Conservation (phyloP, 768 basidiomycete genomes). For the Tricholoma sp. region DNA sequence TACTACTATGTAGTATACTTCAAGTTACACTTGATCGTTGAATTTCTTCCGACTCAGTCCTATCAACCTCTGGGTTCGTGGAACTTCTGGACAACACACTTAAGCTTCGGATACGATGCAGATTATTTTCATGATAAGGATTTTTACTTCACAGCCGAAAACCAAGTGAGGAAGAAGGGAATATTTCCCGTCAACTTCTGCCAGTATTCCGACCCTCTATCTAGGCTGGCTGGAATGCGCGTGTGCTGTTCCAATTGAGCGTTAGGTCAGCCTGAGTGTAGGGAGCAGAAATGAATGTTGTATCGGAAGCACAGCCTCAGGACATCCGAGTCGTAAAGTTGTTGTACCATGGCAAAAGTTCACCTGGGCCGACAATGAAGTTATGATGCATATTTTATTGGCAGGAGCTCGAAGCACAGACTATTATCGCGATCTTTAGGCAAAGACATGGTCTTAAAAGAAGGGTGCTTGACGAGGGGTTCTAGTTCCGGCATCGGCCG, state of each 20-base stretch:
- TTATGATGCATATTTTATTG: too few species aligned
- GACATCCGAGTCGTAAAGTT: constrained; percentile 40
- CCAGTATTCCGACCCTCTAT: constrained; percentile 40
- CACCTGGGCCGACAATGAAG: constrained; percentile 29
- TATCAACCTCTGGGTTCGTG: too few species aligned
- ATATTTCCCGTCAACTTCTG: constrained; percentile 33
- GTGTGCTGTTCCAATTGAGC: constrained; percentile 34
- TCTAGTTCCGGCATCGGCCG: too few species aligned
- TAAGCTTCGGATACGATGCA: too few species aligned
- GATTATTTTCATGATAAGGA: too few species aligned
- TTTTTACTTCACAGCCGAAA: constrained; percentile 43
- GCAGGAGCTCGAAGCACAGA: background rate
- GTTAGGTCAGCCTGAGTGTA: constrained; percentile 36
- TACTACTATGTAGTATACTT: too few species aligned
- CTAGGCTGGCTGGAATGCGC: constrained; percentile 35
- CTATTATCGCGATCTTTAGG: background rate
- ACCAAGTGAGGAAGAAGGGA: constrained; percentile 33
- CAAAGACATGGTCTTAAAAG: background rate
- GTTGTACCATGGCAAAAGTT: constrained; percentile 35
- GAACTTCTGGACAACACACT: too few species aligned
- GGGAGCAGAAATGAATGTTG: constrained; percentile 31
- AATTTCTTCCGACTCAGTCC: too few species aligned
- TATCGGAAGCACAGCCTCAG: constrained; percentile 36
- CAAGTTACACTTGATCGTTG: too few species aligned
- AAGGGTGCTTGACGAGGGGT: too few species aligned